Evolutionary conservation across 2,329 filamentous ascomycete genomes (phyloP).

Genomic region (Geosmithia flava): DNA sequence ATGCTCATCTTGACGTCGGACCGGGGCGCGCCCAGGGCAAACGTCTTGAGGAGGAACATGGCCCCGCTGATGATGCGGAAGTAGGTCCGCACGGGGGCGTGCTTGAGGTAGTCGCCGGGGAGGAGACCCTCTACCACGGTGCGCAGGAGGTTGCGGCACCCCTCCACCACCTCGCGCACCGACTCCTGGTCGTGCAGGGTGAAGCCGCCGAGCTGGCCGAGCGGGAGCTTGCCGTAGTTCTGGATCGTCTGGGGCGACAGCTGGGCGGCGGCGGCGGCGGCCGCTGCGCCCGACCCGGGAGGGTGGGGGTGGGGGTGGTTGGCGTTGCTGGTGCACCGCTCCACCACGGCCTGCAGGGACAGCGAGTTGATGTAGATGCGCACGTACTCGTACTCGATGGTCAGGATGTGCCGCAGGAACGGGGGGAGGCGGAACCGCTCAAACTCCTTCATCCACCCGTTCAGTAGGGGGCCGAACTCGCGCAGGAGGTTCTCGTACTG

Average conservation of each 20-base stretch:
- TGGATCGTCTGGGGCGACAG: constrained; percentile 53
- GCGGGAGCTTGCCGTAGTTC: constrained; percentile 51
- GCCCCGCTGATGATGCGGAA: constrained; percentile 78
- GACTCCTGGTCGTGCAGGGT: constrained; percentile 58
- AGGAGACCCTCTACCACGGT: constrained; percentile 67
- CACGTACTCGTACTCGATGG: constrained; percentile 92
- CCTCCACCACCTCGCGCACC: constrained; percentile 65
- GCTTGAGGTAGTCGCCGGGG: constrained; percentile 64
- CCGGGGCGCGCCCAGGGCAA: constrained; percentile 68
- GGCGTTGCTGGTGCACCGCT: constrained; percentile 74
- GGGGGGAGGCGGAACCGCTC: constrained; percentile 60
- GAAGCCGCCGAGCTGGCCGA: constrained; percentile 52
- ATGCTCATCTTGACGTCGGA: constrained; percentile 68
- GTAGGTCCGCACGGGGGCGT: constrained; percentile 73
- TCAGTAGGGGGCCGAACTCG: constrained; percentile 67
- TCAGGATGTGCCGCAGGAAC: constrained; percentile 63
- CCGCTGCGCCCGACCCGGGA: constrained; percentile 12
- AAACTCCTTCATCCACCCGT: constrained; percentile 71
- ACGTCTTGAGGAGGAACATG: constrained; percentile 77
- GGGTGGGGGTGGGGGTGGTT: constrained; percentile 22
- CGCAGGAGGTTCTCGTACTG: constrained; percentile 72
- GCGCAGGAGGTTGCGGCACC: constrained; percentile 62
- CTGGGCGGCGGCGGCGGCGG: constrained; percentile 2
- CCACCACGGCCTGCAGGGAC: constrained; percentile 86
- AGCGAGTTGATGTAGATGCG: constrained; percentile 91